These are phyloP conservation scores for Cryptococcus wingfieldii DNA, from an alignment of 1,284 basidiomycete genomes.

Conservation along the genomic window DNA sequence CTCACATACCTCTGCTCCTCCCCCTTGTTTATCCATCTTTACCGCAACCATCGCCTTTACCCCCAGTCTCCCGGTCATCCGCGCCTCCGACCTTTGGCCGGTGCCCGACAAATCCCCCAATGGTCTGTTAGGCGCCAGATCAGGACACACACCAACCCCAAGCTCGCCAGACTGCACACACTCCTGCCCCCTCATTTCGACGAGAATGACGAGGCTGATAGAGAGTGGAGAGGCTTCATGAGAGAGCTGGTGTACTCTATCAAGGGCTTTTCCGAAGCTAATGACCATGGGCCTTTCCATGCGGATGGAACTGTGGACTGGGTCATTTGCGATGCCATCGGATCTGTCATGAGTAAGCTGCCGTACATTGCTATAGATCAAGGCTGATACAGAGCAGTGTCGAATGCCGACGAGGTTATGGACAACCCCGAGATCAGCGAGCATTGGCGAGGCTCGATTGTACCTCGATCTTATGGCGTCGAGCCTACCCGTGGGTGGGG, in stretches of 20 bases:
- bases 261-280: conserved; percentile 24
- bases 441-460: conserved; percentile 28
- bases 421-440: conserved; percentile 9
- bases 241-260: conserved; percentile 33
- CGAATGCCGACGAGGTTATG: conserved; percentile 32
- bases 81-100: background rate
- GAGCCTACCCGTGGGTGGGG: conserved; percentile 30
- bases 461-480: conserved; percentile 28
- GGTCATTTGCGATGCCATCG: conserved; percentile 37
- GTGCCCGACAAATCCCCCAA: background rate
- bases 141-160: conserved; percentile 15
- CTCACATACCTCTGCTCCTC: conserved; percentile 20
- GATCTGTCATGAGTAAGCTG: conserved; percentile 40
- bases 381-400: conserved; percentile 16
- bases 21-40: conserved; percentile 21
- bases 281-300: conserved; percentile 38
- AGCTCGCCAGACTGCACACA: conserved; percentile 26
- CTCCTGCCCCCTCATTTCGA: conserved; percentile 24
- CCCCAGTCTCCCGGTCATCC: background rate
- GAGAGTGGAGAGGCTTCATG: conserved; percentile 28
- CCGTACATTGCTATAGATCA: background rate
- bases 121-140: conserved; percentile 2
- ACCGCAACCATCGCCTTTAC: conserved; percentile 12
- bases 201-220: conserved; percentile 15
- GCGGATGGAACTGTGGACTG: conserved; percentile 39